These are phyloP conservation scores for Ormosia semicastrata DNA, from an alignment of 306 rosid genomes.

Conservation along the genomic window DNA sequence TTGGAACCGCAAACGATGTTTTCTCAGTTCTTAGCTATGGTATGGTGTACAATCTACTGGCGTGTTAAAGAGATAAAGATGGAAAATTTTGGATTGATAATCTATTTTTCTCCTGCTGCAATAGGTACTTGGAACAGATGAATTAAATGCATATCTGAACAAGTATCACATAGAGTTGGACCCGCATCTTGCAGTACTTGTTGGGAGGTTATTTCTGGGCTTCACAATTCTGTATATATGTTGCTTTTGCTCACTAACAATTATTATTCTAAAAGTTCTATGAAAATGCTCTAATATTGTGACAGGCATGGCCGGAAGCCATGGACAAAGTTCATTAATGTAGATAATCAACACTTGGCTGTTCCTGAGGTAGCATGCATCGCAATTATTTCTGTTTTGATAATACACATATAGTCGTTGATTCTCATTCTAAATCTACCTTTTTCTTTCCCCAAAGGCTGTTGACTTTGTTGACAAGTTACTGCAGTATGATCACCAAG, in stretches of 20 bases:
- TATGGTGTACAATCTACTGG: constrained; percentile 7
- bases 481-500: constrained; percentile 88
- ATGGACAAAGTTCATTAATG: constrained; percentile 78
- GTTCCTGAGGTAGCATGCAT: constrained; percentile 73
- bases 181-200: constrained; percentile 77
- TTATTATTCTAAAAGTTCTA: not conserved
- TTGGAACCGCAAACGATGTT: not conserved
- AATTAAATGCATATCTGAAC: constrained; percentile 62
- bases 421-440: constrained; percentile 1
- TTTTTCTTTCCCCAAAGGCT: constrained; percentile 45
- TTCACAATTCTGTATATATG: not conserved
- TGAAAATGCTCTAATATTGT: not conserved
- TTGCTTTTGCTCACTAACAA: not conserved
- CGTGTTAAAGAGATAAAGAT: constrained; percentile 1
- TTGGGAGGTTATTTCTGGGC: constrained; percentile 65
- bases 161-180: constrained; percentile 85
- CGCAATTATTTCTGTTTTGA: not conserved
- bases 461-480: constrained; percentile 85
- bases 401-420: not conserved
- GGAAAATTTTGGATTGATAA: constrained; percentile 11
- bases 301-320: constrained; percentile 87
- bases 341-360: constrained; percentile 82
- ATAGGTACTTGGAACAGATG: constrained; percentile 94
- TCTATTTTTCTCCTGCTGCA: constrained; percentile 16
- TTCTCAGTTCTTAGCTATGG: not conserved